phyloP scores from a whole-genome alignment of 108 stramenopile genomes.

The Skeletonema tropicum region DNA sequence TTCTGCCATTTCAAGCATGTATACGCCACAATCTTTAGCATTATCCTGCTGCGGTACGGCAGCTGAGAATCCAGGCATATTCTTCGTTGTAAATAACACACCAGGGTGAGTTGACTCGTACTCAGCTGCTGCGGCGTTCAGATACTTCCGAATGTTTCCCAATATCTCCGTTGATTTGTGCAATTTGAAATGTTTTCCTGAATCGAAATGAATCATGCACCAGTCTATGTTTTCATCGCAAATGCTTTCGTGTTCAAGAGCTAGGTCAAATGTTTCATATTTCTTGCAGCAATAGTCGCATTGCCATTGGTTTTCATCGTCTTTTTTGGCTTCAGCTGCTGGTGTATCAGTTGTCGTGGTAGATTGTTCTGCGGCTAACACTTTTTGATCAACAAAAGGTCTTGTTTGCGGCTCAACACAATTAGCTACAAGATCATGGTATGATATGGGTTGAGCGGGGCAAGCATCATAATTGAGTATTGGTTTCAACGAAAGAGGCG shows the following conservation, averaged over 20 bases:
- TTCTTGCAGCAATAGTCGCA: conserved; percentile 22
- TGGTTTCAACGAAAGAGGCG: conserved; percentile 2
- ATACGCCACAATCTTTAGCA: conserved; percentile 71
- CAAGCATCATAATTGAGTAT: neutral
- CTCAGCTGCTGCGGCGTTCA: conserved; percentile 34
- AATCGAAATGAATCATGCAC: conserved; percentile 51
- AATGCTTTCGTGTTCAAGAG: conserved; percentile 28
- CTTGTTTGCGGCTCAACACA: neutral
- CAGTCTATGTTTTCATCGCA: conserved; percentile 30
- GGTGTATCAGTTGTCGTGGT: neutral
- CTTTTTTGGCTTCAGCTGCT: neutral
- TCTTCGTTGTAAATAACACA: conserved; percentile 12
- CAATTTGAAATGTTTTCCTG: conserved; percentile 47
- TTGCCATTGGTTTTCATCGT: conserved; percentile 10
- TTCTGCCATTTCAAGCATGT: conserved; percentile 52
- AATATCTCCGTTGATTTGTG: conserved; percentile 29
- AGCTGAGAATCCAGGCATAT: conserved; percentile 52
- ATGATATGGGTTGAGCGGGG: neutral
- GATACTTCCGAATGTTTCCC: conserved; percentile 42
- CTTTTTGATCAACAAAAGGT: neutral
- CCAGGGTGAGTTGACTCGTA: conserved; percentile 21
- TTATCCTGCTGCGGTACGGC: conserved; percentile 59
- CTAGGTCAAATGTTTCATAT: conserved; percentile 6
- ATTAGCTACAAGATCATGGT: neutral
- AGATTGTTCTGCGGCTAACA: neutral